phyloP scores from a whole-genome alignment of 2,329 filamentous ascomycete genomes.

The Fusarium ambrosium region DNA sequence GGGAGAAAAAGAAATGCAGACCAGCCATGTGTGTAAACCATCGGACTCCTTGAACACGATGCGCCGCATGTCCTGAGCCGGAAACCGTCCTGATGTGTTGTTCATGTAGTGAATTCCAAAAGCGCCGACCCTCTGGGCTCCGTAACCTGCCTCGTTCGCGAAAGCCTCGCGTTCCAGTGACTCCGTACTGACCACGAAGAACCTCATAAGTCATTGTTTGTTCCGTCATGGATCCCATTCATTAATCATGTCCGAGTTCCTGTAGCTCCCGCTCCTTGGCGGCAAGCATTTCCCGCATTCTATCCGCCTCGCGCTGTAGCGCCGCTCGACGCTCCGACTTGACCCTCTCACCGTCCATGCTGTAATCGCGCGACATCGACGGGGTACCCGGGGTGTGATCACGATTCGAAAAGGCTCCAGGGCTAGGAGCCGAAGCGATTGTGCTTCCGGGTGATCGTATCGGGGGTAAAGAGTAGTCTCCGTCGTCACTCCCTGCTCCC shows the following conservation, averaged over 20 bases:
- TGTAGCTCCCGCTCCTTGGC: conserved; percentile 80
- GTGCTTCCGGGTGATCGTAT: conserved; percentile 60
- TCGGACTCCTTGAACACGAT: conserved; percentile 26
- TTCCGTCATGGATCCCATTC: conserved; percentile 36
- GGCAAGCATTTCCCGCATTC: conserved; percentile 79
- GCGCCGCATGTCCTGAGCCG: conserved; percentile 21
- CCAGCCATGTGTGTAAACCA: conserved; percentile 24
- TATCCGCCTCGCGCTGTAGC: conserved; percentile 79
- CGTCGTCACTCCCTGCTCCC: conserved; percentile 52
- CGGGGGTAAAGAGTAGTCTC: conserved; percentile 58
- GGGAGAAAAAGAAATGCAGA: conserved; percentile 27
- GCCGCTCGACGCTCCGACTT: conserved; percentile 75
- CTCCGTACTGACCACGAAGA: conserved; percentile 41
- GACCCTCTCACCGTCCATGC: conserved; percentile 62
- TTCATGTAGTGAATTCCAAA: conserved; percentile 44
- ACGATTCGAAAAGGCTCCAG: conserved; percentile 54
- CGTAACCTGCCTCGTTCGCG: conserved; percentile 26
- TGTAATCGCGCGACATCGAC: conserved; percentile 41
- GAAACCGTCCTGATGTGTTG: conserved; percentile 11
- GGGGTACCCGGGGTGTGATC: conserved; percentile 45
- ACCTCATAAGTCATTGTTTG: conserved; percentile 44
- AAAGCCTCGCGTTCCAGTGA: conserved; percentile 36
- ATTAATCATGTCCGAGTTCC: conserved; percentile 50
- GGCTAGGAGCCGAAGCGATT: conserved; percentile 58
- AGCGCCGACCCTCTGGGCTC: conserved; percentile 35